Conservation (phyloP, 1,139 yeast species). For the Lodderomyces pseudojiufengensis region DNA sequence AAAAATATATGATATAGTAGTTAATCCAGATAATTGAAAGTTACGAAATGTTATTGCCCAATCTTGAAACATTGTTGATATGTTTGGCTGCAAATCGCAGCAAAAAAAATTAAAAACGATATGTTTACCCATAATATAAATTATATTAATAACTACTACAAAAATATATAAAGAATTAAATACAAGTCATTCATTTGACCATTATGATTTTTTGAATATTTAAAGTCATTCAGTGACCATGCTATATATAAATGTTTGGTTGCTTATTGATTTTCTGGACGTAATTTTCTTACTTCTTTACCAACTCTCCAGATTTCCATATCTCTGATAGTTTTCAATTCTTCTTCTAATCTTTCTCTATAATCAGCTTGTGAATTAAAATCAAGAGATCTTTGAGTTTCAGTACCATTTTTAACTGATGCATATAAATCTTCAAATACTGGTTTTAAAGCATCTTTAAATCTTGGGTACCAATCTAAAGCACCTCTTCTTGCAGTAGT, state of each 20-base stretch:
- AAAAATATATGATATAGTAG: conserved; percentile 29
- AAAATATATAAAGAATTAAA: not conserved
- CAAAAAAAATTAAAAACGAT: too few relatives aligned
- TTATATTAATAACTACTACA: too few relatives aligned
- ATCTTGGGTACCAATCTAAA: conserved; percentile 98
- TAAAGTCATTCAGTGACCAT: too few relatives aligned
- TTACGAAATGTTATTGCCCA: conserved; percentile 11
- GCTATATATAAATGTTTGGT: too few relatives aligned
- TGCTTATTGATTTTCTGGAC: conserved; percentile 91
- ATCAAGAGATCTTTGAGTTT: conserved; percentile 96
- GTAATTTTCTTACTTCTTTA: conserved; percentile 98
- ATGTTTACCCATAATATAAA: not conserved
- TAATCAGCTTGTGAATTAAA: conserved; percentile 97
- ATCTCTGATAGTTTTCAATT: conserved; percentile 86
- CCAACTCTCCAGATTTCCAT: conserved; percentile 99
- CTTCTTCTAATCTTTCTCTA: conserved; percentile 94
- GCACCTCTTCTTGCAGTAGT: conserved; percentile 99
- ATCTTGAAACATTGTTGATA: conserved; percentile 10
- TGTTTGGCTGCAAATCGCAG: too few relatives aligned
- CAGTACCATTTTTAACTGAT: conserved; percentile 92
- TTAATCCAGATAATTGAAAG: conserved; percentile 20
- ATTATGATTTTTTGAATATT: not conserved
- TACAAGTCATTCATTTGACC: not conserved
- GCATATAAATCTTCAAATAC: conserved; percentile 95
- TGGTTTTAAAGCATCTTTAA: conserved; percentile 98